Conservation (phyloP, 1,284 basidiomycete species). For the Ceratobasidium sp. region DNA sequence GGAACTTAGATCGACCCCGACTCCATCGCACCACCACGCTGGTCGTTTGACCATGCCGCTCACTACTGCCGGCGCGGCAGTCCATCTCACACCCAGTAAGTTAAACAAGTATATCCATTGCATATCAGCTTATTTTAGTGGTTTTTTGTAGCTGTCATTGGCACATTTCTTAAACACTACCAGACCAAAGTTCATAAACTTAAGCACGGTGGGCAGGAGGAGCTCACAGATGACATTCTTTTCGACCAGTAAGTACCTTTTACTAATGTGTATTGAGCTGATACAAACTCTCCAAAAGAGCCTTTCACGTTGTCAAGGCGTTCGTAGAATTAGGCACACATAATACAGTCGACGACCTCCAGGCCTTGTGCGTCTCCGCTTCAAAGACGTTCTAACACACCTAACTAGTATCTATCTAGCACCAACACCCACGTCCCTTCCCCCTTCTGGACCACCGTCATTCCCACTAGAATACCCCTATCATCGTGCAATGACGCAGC, state of each 20-base stretch:
- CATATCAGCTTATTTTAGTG: not conserved
- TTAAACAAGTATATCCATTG: not conserved
- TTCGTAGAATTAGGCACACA: conserved; percentile 72
- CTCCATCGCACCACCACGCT: conserved; percentile 3
- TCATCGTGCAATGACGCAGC: conserved; percentile 43
- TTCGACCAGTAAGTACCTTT: conserved; percentile 69
- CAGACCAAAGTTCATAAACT: conserved; percentile 63
- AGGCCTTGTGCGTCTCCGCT: conserved; percentile 59
- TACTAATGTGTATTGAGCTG: not conserved
- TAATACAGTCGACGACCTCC: conserved; percentile 73
- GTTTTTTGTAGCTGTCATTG: not conserved
- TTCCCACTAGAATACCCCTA: conserved; percentile 38
- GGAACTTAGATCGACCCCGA: conserved; percentile 11
- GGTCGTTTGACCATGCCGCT: conserved; percentile 33
- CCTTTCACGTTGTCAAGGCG: conserved; percentile 75
- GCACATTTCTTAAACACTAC: conserved; percentile 46
- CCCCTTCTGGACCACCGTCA: conserved; percentile 45
- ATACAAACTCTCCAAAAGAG: conserved; percentile 58
- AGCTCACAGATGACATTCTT: conserved; percentile 70
- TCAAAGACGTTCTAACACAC: not conserved
- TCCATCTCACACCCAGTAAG: conserved; percentile 38
- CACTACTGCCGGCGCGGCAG: conserved; percentile 38
- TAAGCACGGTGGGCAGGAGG: conserved; percentile 57
- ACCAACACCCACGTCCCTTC: conserved; percentile 42
- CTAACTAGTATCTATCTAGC: not conserved